Base-by-base conservation (phyloP, 2,329 filamentous ascomycete species). In the Leptographium procerum region DNA sequence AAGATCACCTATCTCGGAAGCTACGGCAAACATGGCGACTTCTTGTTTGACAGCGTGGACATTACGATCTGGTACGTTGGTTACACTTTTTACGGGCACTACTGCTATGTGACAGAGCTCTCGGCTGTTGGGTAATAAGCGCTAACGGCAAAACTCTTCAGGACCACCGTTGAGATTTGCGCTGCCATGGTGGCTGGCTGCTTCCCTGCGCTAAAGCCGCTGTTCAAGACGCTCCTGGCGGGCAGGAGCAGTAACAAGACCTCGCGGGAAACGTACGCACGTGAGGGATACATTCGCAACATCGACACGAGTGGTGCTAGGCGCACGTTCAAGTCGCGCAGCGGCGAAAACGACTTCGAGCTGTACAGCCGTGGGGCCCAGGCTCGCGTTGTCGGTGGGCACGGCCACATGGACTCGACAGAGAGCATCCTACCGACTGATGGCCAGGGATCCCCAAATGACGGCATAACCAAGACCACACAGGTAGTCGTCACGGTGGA, bases 11-110 rank as follows among this genome's bases (percentile, higher is more conserved):
- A 61, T 56, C 48, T 69, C 9, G 29, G 57, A 13, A 55, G 59
- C 19, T 67, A 66, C 36, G 65, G 65, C 9, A 64, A 66, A 22
- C 60, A 65, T 10, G 65, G 64, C 22, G 67, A 69, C 56, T 68
- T 67, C 31, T 59, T 68, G 22, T 69, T 56, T 45, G 66, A 69
- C 54, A 65, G 62, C 24, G 60, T 61, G 0, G 64, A 69, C 19
- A 58, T 69, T 9, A 68, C 67, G 0, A 69, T 68, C 10, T 68
- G 67, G 66, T 66, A 54, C 4, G 62, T n/a, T n/a, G n/a, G n/a
- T n/a, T n/a, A n/a, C n/a, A n/a, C n/a, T n/a, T n/a, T n/a, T n/a
- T n/a, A n/a, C n/a, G n/a, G n/a, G n/a, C n/a, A n/a, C n/a, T n/a
- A n/a, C n/a, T n/a, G n/a, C n/a, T n/a, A n/a, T n/a, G n/a, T n/a